Conservation (phyloP, 139 green algal genomes). For the Chlorella vulgaris region DNA sequence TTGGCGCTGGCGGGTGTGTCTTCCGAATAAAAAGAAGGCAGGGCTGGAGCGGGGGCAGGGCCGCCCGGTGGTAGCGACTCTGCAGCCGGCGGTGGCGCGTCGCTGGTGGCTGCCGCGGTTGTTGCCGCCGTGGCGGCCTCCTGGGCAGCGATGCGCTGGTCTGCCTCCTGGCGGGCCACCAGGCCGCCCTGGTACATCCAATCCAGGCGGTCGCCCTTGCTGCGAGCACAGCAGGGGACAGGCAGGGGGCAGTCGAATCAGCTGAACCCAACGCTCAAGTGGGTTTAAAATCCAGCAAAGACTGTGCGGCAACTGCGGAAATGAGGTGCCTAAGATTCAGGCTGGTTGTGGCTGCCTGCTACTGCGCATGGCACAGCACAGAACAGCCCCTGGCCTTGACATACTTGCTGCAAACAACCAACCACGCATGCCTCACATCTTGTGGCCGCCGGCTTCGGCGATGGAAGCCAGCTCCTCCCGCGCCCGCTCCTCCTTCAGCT, state of each 20-base stretch:
- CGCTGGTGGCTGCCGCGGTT: not conserved
- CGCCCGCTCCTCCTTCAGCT: constrained; percentile 87
- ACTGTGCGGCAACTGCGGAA: too few relatives aligned
- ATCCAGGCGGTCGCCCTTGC: constrained; percentile 79
- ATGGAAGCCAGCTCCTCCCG: constrained; percentile 76
- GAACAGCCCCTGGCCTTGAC: too few relatives aligned
- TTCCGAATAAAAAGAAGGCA: constrained; percentile 70
- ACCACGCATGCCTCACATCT: constrained; percentile 64
- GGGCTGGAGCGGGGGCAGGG: constrained; percentile 34
- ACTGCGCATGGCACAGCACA: too few relatives aligned
- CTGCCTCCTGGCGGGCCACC: constrained; percentile 74
- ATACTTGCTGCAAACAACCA: too few relatives aligned
- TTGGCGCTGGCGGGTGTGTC: constrained; percentile 79
- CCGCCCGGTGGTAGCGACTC: not conserved
- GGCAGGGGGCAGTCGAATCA: not conserved
- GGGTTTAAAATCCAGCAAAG: not conserved
- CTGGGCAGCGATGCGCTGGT: constrained; percentile 71
- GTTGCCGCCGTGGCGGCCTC: constrained; percentile 47
- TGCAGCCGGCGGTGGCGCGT: not conserved
- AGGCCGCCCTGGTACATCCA: constrained; percentile 96
- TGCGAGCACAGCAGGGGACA: constrained; percentile 34
- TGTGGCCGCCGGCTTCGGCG: constrained; percentile 63
- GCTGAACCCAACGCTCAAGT: not conserved
- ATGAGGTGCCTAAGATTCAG: too few relatives aligned
- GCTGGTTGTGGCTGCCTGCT: too few relatives aligned